Evolutionary conservation across 1,284 basidiomycete species (phyloP).

Genomic region (Polyporus tsugae): DNA sequence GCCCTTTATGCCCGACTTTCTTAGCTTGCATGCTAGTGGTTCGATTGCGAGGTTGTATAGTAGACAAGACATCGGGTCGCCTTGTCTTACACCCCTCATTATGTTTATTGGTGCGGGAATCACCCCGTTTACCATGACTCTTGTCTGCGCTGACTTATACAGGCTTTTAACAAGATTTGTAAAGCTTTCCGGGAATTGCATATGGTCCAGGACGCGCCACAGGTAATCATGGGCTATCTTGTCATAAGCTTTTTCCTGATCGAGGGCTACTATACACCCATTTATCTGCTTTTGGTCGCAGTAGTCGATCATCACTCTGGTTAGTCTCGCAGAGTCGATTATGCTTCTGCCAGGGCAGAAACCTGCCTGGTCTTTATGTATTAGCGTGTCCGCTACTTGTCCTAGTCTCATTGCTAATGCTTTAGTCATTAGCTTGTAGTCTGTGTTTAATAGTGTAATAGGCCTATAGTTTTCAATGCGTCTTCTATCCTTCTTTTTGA

Average conservation of each 20-base stretch:
- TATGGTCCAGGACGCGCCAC: slow-evolving; percentile 33
- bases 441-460: slow-evolving; percentile 45
- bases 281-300: slow-evolving; percentile 46
- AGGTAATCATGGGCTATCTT: slow-evolving; percentile 43
- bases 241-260: too few species aligned
- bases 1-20: slow-evolving; percentile 43
- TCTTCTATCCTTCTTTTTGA: slow-evolving; percentile 45
- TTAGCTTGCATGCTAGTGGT: slow-evolving; percentile 41
- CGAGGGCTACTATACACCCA: too few species aligned
- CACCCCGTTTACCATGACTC: slow-evolving; percentile 41
- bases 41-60: slow-evolving; percentile 49
- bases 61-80: slow-evolving; percentile 48
- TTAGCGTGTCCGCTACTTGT: slow-evolving; percentile 20
- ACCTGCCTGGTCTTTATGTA: slow-evolving; percentile 41
- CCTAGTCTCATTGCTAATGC: slow-evolving; percentile 32
- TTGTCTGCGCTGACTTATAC: slow-evolving; percentile 37
- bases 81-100: slow-evolving; percentile 41
- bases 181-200: slow-evolving; percentile 33
- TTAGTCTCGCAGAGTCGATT: slow-evolving; percentile 36
- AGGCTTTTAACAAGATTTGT: slow-evolving; percentile 20
- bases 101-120: slow-evolving; percentile 33
- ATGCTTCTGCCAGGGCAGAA: slow-evolving; percentile 40
- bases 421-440: slow-evolving; percentile 43
- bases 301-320: slow-evolving; percentile 33
- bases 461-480: slow-evolving; percentile 42